A percentile compares a stretch with the other conserved stretches of the same genome.
phyloP scores from a whole-genome alignment of 1,284 basidiomycete species.

The Irpex lacteus region DNA sequence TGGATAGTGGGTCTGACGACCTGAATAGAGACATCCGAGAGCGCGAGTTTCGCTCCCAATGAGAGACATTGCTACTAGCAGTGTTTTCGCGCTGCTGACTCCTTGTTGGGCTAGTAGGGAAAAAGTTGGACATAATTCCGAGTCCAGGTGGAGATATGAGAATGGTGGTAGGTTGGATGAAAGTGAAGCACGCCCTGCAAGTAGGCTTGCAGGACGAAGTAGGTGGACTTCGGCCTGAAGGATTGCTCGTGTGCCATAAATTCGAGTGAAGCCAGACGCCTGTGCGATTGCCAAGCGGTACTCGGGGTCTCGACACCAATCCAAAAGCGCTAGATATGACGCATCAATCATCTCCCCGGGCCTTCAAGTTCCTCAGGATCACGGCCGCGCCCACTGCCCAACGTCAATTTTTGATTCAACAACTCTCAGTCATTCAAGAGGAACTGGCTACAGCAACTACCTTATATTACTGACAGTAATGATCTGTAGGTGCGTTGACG shows the following conservation, averaged over 20 bases:
- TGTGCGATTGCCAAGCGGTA: neutral
- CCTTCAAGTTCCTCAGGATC: neutral
- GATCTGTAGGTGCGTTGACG: too few species aligned
- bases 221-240: conserved; percentile 12
- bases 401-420: too few species aligned
- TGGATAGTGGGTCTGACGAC: conserved; percentile 43
- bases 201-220: conserved; percentile 2
- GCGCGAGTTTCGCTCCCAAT: conserved; percentile 43
- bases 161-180: neutral
- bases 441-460: too few species aligned
- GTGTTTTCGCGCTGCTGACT: conserved; percentile 3
- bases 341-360: neutral
- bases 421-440: too few species aligned
- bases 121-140: conserved; percentile 10
- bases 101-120: conserved; percentile 5
- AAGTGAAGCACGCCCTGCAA: neutral
- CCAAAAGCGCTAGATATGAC: too few species aligned
- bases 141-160: neutral
- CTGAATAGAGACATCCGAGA: conserved; percentile 40
- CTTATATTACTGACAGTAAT: too few species aligned
- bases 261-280: neutral
- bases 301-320: too few species aligned
- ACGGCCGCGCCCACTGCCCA: neutral
- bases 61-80: conserved; percentile 9
- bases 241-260: conserved; percentile 16